These are phyloP conservation scores for Monosporascus sp. DNA, from an alignment of 2,329 filamentous ascomycete species.

Conservation along the genomic window DNA sequence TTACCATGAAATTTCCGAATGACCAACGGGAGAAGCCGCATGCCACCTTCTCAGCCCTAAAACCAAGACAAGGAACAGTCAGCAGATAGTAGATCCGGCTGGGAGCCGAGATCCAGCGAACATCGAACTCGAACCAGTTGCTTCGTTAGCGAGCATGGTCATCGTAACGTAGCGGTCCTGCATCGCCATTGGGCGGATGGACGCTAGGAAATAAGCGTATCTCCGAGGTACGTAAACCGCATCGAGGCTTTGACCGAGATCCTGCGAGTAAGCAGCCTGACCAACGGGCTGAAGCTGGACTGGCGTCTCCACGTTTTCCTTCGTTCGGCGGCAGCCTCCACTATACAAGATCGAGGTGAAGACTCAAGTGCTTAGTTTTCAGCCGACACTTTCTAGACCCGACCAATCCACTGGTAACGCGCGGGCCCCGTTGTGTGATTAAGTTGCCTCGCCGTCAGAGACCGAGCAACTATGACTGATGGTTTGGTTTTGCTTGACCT, in stretches of 20 bases:
- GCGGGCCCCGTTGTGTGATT: too few relatives aligned
- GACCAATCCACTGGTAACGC: too few relatives aligned
- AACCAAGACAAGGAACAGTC: background rate
- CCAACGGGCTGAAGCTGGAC: background rate
- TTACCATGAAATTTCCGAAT: background rate
- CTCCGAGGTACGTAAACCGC: background rate
- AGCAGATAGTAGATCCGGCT: background rate
- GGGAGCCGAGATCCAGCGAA: background rate
- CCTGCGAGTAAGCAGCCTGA: background rate
- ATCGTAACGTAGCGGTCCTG: too few relatives aligned
- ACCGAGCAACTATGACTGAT: too few relatives aligned
- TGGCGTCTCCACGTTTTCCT: background rate
- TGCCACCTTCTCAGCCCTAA: background rate
- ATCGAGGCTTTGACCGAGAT: background rate
- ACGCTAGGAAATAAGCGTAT: background rate
- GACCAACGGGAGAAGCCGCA: background rate
- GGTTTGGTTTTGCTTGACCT: too few relatives aligned
- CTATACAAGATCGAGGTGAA: background rate
- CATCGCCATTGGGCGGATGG: too few relatives aligned
- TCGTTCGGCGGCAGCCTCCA: background rate
- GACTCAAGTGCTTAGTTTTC: background rate
- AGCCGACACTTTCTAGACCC: background rate
- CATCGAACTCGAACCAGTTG: background rate
- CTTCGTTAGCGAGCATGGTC: background rate
- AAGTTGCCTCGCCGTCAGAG: too few relatives aligned